These are phyloP conservation scores for Phytophthora ohioensis DNA, from an alignment of 352 stramenopile genomes.

Conservation along the genomic window DNA sequence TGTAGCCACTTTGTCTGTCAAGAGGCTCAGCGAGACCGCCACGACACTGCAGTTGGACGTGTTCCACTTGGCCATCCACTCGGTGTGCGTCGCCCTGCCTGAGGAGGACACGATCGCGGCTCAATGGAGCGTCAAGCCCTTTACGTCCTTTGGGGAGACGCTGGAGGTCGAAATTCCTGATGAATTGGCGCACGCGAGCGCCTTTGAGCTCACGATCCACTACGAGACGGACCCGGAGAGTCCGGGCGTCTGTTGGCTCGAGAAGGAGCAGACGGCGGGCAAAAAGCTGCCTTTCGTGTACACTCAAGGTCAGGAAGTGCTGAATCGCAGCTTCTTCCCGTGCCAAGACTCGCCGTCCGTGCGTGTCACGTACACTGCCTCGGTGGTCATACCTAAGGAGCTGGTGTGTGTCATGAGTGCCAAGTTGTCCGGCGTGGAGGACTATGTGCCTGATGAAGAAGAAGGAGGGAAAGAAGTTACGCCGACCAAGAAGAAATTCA, in stretches of 20 bases:
- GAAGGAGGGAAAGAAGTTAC: slow-evolving; percentile 15
- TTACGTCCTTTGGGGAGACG: slow-evolving; percentile 70
- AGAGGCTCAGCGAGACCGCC: slow-evolving; percentile 22
- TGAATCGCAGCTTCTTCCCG: slow-evolving; percentile 87
- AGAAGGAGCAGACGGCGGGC: slow-evolving; percentile 85
- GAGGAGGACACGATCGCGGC: slow-evolving; percentile 26
- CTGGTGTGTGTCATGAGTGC: slow-evolving; percentile 92
- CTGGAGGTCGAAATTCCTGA: slow-evolving; percentile 62
- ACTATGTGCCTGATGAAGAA: slow-evolving; percentile 28
- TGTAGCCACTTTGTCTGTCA: slow-evolving; percentile 50
- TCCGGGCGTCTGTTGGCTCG: slow-evolving; percentile 83
- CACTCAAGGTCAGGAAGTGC: slow-evolving; percentile 88
- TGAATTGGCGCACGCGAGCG: slow-evolving; percentile 15
- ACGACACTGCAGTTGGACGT: slow-evolving; percentile 59
- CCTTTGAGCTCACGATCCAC: slow-evolving; percentile 52
- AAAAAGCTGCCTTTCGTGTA: slow-evolving; percentile 85
- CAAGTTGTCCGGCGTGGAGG: slow-evolving; percentile 47
- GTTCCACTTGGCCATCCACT: slow-evolving; percentile 66
- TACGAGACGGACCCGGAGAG: slow-evolving; percentile 77
- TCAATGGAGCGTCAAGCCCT: slow-evolving; percentile 60
- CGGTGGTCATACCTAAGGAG: slow-evolving; percentile 91
- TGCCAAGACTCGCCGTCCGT: slow-evolving; percentile 95
- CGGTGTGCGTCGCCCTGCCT: slow-evolving; percentile 42
- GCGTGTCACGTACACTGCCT: slow-evolving; percentile 96
- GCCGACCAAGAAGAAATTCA: slow-evolving; percentile 50